These are phyloP conservation scores for Prunus mongolica DNA, from an alignment of 306 rosid species.

Conservation along the genomic window DNA sequence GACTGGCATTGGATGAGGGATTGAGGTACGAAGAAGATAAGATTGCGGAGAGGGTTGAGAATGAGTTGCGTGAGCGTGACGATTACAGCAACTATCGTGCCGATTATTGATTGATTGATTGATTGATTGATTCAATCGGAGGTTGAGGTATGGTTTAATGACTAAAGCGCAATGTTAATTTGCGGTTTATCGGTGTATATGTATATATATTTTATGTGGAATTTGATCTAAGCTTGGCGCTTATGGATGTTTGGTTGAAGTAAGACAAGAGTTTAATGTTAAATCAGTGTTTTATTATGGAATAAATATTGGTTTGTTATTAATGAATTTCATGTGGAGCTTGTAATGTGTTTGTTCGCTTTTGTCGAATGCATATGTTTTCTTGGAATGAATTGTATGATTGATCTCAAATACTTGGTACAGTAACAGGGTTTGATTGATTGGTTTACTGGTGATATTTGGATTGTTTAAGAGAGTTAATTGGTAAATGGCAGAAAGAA, in stretches of 20 bases:
- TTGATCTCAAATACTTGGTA: neutral
- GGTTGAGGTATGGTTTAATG: slow-evolving; percentile 6
- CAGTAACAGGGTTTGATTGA: neutral
- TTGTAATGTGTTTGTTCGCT: neutral
- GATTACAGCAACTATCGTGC: slow-evolving; percentile 49
- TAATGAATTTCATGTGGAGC: neutral
- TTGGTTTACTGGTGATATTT: neutral
- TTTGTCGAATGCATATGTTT: neutral
- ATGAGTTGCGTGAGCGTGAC: slow-evolving; percentile 41
- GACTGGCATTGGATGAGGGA: slow-evolving; percentile 69
- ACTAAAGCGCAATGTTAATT: neutral
- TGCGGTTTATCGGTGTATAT: neutral
- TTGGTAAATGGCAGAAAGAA: neutral
- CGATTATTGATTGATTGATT: slow-evolving; percentile 33
- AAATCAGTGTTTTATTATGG: neutral
- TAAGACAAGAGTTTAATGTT: slow-evolving; percentile 7
- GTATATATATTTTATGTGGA: neutral
- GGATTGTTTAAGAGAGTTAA: neutral
- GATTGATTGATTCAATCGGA: slow-evolving; percentile 18
- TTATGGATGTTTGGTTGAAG: slow-evolving; percentile 2
- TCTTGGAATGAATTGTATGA: neutral
- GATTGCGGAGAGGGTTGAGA: slow-evolving; percentile 58
- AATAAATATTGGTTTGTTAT: slow-evolving; percentile 15
- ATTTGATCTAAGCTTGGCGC: slow-evolving; percentile 1
- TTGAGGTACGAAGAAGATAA: slow-evolving; percentile 63